Evolutionary conservation across 148 eudicot species (phyloP).

Genomic region (Spergularia marina): DNA sequence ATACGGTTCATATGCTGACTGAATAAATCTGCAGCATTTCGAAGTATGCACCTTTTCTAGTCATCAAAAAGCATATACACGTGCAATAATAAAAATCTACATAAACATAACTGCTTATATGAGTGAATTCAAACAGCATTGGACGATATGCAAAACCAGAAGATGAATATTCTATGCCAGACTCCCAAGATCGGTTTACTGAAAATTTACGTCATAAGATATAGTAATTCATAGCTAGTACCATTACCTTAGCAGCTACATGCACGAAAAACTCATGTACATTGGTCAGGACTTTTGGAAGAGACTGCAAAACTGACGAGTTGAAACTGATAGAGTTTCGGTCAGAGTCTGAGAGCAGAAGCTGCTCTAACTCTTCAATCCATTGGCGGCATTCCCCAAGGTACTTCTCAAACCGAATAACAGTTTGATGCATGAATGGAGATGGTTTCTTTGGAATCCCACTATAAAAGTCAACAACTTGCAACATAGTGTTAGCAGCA

Average conservation of each 20-base stretch:
- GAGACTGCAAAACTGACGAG: slow-evolving; percentile 76
- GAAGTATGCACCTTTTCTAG: neutral
- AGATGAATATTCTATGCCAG: neutral
- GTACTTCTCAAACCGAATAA: slow-evolving; percentile 80
- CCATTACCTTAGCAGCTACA: slow-evolving; percentile 90
- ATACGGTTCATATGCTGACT: neutral
- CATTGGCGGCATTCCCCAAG: slow-evolving; percentile 79
- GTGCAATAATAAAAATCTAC: neutral
- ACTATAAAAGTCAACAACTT: slow-evolving; percentile 73
- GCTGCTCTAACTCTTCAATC: slow-evolving; percentile 95
- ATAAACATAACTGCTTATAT: neutral
- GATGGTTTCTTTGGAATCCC: slow-evolving; percentile 92
- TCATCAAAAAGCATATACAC: neutral
- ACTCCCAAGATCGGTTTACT: neutral
- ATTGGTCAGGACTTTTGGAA: slow-evolving; percentile 86
- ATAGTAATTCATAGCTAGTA: neutral
- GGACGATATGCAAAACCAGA: neutral
- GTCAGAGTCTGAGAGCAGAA: slow-evolving; percentile 65
- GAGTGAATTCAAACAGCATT: neutral
- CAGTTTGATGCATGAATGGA: slow-evolving; percentile 75
- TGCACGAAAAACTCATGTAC: slow-evolving; percentile 94
- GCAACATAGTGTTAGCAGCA: slow-evolving; percentile 44
- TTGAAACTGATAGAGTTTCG: slow-evolving; percentile 45
- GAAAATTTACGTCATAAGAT: neutral
- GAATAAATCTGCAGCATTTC: neutral